Percentiles rank a stretch among this genome's conserved stretches.
phyloP scores from a whole-genome alignment of 2,329 filamentous ascomycete genomes.

The Aspergillus sp. region DNA sequence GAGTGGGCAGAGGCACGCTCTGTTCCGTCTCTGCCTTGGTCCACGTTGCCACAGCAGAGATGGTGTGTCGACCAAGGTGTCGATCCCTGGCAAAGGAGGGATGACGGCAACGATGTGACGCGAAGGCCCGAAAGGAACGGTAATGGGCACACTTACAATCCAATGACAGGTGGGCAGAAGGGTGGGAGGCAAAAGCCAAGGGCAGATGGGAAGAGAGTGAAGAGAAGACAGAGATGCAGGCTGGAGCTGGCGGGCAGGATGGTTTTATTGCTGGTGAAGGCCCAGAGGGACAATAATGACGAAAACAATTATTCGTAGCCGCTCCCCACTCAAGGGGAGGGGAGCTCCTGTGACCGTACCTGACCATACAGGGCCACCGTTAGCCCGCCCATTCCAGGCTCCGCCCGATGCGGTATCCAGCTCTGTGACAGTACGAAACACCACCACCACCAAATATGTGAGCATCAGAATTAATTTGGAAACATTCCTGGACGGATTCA shows the following conservation, averaged over 20 bases:
- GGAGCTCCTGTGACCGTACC: slow-evolving; percentile 2
- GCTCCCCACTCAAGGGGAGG: slow-evolving; percentile 6
- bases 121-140: background rate
- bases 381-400: background rate
- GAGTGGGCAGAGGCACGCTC: background rate
- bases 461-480: background rate
- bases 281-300: slow-evolving; percentile 3
- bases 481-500: background rate
- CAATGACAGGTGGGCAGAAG: background rate
- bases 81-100: slow-evolving; percentile 25
- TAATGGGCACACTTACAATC: slow-evolving; percentile 1
- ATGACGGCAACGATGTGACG: slow-evolving; percentile 19
- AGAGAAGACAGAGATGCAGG: background rate
- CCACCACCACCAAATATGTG: slow-evolving; percentile 1
- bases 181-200: background rate
- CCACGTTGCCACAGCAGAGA: slow-evolving; percentile 23
- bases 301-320: background rate
- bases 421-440: background rate
- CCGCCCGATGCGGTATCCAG: background rate
- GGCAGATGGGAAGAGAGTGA: background rate
- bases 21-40: background rate
- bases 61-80: slow-evolving; percentile 12
- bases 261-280: slow-evolving; percentile 3
- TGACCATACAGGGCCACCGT: background rate
- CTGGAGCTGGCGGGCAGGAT: slow-evolving; percentile 11